phyloP scores from a whole-genome alignment of 345 rosid species.

The Salix udensis region DNA sequence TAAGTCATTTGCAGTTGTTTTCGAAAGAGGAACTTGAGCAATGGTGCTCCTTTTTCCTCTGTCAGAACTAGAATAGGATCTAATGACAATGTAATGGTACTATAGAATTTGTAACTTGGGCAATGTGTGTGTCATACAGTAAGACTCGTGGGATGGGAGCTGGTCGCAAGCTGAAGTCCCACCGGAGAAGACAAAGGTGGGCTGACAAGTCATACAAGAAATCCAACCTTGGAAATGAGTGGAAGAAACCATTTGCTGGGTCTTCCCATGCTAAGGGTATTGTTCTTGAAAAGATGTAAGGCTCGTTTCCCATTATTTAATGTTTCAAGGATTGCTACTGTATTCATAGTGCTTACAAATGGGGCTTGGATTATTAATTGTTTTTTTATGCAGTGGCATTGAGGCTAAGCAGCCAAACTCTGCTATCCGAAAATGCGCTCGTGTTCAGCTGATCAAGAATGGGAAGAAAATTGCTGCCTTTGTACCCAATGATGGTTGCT shows the following conservation, averaged over 20 bases:
- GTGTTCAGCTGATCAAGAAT: constrained; percentile 90
- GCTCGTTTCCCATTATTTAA: not conserved
- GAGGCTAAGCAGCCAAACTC: constrained; percentile 99
- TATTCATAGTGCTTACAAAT: not conserved
- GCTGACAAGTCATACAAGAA: constrained; percentile 88
- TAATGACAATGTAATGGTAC: not conserved
- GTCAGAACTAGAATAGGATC: not conserved
- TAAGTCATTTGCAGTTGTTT: not conserved
- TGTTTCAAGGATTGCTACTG: not conserved
- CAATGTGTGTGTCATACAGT: constrained; percentile 22
- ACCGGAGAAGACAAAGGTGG: constrained; percentile 84
- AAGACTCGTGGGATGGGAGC: constrained; percentile 80
- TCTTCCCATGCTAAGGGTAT: constrained; percentile 73
- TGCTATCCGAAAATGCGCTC: constrained; percentile 92
- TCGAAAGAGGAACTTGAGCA: not conserved
- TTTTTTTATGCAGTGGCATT: constrained; percentile 68
- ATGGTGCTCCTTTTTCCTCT: not conserved
- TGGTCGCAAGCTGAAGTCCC: constrained; percentile 73
- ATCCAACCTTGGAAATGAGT: constrained; percentile 78
- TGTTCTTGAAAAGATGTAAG: constrained; percentile 65
- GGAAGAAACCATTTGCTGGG: constrained; percentile 81
- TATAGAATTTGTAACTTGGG: not conserved
- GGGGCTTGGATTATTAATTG: not conserved
- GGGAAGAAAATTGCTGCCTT: constrained; percentile 97
- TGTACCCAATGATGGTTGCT: constrained; percentile 94